Evolutionary conservation across 768 basidiomycete genomes (phyloP).

Genomic region (Pulveroboletus sp.): DNA sequence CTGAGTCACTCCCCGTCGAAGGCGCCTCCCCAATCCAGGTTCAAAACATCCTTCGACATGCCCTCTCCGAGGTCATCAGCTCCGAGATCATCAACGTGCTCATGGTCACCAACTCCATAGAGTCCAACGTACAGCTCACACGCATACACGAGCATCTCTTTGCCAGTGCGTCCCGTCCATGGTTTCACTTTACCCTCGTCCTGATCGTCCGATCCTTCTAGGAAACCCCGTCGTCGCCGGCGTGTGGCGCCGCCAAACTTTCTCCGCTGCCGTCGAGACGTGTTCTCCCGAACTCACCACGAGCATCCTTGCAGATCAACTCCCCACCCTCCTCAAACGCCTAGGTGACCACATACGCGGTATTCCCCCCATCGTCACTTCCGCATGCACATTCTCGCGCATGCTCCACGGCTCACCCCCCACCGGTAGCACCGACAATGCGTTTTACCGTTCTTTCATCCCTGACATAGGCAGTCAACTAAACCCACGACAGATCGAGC

Average conservation of each 20-base stretch:
- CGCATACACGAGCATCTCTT: slow-evolving; percentile 88
- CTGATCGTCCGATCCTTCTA: slow-evolving; percentile 23
- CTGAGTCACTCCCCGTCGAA: slow-evolving; percentile 38
- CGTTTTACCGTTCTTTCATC: slow-evolving; percentile 83
- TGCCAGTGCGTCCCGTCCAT: slow-evolving; percentile 50
- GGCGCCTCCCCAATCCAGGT: slow-evolving; percentile 62
- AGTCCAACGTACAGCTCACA: slow-evolving; percentile 79
- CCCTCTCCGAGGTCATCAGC: slow-evolving; percentile 60
- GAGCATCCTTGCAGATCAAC: slow-evolving; percentile 64
- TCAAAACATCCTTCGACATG: slow-evolving; percentile 76
- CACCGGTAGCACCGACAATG: slow-evolving; percentile 44
- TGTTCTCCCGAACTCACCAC: slow-evolving; percentile 68
- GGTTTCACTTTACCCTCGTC: neutral
- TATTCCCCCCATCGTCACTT: slow-evolving; percentile 58
- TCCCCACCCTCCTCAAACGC: slow-evolving; percentile 57
- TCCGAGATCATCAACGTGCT: slow-evolving; percentile 82
- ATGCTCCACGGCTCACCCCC: slow-evolving; percentile 75
- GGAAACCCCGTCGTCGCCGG: slow-evolving; percentile 85
- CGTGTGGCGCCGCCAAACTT: slow-evolving; percentile 88
- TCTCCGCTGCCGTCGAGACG: slow-evolving; percentile 77
- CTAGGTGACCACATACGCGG: slow-evolving; percentile 42
- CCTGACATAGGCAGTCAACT: slow-evolving; percentile 74
- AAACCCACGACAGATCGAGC: slow-evolving; percentile 76
- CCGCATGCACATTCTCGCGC: slow-evolving; percentile 75
- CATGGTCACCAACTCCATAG: slow-evolving; percentile 79